Conservation (phyloP, 2,329 filamentous ascomycete genomes). For the Colletotrichum sojae region DNA sequence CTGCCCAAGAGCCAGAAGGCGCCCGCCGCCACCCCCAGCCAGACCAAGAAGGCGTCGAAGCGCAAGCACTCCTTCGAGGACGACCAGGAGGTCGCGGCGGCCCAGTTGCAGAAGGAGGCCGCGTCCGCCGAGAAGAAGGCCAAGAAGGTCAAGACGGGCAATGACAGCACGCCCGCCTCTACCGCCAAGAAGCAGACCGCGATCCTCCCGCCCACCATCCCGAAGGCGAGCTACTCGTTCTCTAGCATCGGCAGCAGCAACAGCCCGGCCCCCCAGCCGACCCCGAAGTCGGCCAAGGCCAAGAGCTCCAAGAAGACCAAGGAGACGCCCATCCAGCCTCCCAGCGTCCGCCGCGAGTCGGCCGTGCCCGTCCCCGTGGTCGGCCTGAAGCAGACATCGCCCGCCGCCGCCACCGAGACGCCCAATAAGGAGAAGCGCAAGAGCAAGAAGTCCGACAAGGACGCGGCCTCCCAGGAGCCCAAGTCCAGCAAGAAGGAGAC, state of each 20-base stretch:
- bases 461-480: conserved; percentile 44
- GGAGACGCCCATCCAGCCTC: conserved; percentile 47
- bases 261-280: conserved; percentile 41
- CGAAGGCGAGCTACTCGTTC: conserved; percentile 43
- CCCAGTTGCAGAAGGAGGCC: conserved; percentile 53
- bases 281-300: conserved; percentile 43
- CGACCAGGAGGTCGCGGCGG: conserved; percentile 52
- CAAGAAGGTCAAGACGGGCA: conserved; percentile 52
- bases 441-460: conserved; percentile 37
- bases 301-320: conserved; percentile 51
- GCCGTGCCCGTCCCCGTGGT: conserved; percentile 26
- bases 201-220: conserved; percentile 50
- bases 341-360: conserved; percentile 29
- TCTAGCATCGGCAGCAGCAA: conserved; percentile 42
- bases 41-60: conserved; percentile 41
- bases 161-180: conserved; percentile 40
- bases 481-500: conserved; percentile 12
- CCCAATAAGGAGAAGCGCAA: conserved; percentile 45
- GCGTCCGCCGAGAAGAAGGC: conserved; percentile 55
- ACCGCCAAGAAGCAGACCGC: conserved; percentile 51
- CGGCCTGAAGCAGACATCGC: conserved; percentile 10
- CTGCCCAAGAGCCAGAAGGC: no score
- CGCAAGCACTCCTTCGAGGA: conserved; percentile 48
- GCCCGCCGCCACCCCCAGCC: not conserved
- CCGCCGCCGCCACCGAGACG: conserved; percentile 34